Conservation (phyloP, 192 early-diverging fungal genomes). For the Irineochytrium annulatum region DNA sequence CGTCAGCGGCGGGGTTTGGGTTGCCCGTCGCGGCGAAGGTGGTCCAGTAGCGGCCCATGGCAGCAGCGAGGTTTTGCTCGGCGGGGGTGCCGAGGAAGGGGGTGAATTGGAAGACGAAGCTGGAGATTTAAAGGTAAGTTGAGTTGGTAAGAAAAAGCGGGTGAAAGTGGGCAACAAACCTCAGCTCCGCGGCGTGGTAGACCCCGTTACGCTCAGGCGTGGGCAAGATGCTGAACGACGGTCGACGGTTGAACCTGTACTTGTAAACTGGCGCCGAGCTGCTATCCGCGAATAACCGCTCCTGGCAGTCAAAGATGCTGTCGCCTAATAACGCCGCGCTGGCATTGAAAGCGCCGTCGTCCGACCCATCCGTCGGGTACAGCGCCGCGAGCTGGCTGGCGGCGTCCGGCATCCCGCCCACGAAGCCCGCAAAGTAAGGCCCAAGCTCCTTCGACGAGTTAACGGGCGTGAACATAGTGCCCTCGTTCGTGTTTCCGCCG, state of each 20-base stretch:
- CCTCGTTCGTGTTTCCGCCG: constrained; percentile 1
- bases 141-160: background rate
- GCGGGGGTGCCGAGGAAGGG: too few species aligned
- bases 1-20: background rate
- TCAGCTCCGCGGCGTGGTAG: too few species aligned
- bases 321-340: background rate
- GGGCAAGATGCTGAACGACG: too few species aligned
- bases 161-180: too few species aligned
- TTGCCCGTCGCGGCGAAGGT: background rate
- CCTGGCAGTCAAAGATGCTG: background rate
- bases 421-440: too few species aligned
- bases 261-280: background rate
- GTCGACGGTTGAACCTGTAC: background rate
- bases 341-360: background rate
- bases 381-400: too few species aligned
- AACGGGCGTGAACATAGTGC: too few species aligned
- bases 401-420: too few species aligned
- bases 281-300: too few species aligned
- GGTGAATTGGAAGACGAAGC: background rate
- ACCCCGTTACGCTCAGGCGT: too few species aligned
- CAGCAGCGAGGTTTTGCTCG: background rate
- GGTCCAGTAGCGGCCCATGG: background rate
- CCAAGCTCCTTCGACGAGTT: too few species aligned
- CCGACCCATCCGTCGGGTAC: too few species aligned
- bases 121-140: background rate